Evolutionary conservation across 2,329 filamentous ascomycete genomes (phyloP).

Genomic region (Talaromyces verruculosus): DNA sequence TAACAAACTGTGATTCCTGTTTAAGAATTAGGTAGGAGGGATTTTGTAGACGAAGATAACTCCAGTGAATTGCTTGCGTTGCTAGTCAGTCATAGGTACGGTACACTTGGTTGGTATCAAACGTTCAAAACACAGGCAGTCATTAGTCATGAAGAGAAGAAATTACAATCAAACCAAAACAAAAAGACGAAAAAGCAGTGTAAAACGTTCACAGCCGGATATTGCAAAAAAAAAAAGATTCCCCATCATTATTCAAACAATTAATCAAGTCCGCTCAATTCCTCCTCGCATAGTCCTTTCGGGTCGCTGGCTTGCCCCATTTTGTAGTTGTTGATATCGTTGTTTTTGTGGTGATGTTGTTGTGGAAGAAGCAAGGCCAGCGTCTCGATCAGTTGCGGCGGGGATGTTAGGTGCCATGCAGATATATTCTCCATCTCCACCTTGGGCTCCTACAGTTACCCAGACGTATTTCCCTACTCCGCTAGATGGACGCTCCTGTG

Average conservation of each 20-base stretch:
- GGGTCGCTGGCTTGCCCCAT: background rate
- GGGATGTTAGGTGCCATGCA: constrained; percentile 22
- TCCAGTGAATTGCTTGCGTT: constrained; percentile 7
- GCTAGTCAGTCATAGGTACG: background rate
- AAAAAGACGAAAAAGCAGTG: background rate
- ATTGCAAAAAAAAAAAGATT: background rate
- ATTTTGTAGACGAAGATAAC: background rate
- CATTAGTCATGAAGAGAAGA: constrained; percentile 12
- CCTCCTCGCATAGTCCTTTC: constrained; percentile 4
- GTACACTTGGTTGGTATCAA: constrained; percentile 14
- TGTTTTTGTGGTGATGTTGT: background rate
- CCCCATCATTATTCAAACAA: background rate
- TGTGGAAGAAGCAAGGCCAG: background rate
- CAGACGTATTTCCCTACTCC: constrained; percentile 54
- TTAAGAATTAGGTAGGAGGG: too few species aligned
- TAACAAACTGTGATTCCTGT: too few species aligned
- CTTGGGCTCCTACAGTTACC: constrained; percentile 51
- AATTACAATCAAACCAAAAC: background rate
- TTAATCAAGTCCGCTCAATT: background rate
- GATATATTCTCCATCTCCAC: constrained; percentile 48
- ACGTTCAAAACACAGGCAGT: constrained; percentile 3
- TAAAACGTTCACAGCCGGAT: background rate
- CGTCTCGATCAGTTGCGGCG: background rate
- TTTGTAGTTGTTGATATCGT: constrained; percentile 1
- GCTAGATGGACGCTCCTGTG: constrained; percentile 42